Conservation (phyloP, 2,329 filamentous ascomycete genomes). For the Neurospora sp. region DNA sequence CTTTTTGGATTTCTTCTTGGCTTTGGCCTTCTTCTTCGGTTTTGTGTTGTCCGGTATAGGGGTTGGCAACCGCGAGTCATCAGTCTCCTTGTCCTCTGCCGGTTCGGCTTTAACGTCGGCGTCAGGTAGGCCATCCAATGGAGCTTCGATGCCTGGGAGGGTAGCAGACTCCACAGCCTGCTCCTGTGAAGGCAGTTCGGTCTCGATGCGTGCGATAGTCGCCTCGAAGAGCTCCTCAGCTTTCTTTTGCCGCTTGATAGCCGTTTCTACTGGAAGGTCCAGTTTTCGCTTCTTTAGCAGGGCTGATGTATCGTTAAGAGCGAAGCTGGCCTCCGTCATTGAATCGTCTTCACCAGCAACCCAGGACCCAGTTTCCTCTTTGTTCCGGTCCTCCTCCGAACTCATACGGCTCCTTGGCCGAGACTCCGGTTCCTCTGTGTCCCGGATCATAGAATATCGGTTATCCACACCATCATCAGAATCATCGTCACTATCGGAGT, state of each 20-base stretch:
- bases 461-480: constrained; percentile 72
- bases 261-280: constrained; percentile 56
- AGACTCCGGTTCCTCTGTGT: constrained; percentile 81
- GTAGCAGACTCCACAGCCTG: constrained; percentile 41
- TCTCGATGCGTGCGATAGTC: constrained; percentile 43
- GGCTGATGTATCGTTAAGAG: constrained; percentile 43
- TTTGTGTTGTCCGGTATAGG: constrained; percentile 34
- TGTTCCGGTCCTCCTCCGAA: constrained; percentile 46
- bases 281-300: constrained; percentile 64
- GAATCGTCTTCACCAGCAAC: constrained; percentile 51
- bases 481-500: constrained; percentile 71
- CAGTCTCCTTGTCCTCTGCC: constrained; percentile 37
- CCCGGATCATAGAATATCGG: constrained; percentile 50
- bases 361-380: constrained; percentile 39
- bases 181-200: constrained; percentile 35
- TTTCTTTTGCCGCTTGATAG: constrained; percentile 73
- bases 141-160: constrained; percentile 27
- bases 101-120: constrained; percentile 24
- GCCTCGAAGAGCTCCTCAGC: constrained; percentile 66
- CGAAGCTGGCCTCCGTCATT: constrained; percentile 64
- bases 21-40: constrained; percentile 47
- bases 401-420: constrained; percentile 67
- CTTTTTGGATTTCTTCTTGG: constrained; percentile 72
- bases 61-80: constrained; percentile 36
- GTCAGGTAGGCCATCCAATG: not conserved